phyloP scores from a whole-genome alignment of 805 yeast genomes.

The Tetrapisispora namnaoensis region DNA sequence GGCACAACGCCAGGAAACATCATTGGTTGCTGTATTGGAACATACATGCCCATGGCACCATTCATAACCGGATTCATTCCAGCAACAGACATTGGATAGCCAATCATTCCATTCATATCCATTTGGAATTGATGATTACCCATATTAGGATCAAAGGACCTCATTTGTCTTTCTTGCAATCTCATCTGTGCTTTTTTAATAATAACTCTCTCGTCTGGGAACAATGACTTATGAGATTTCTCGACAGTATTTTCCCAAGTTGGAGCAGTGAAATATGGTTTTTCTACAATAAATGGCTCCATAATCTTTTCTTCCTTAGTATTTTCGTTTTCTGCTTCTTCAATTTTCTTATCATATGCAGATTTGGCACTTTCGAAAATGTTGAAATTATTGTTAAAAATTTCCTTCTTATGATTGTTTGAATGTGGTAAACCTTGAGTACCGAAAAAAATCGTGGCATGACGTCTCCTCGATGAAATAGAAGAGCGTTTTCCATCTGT shows the following conservation, averaged over 20 bases:
- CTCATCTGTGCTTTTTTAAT: slow-evolving; percentile 23
- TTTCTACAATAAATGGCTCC: slow-evolving; percentile 40
- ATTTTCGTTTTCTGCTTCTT: slow-evolving; percentile 10
- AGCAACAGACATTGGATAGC: slow-evolving; percentile 20
- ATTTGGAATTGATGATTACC: slow-evolving; percentile 20
- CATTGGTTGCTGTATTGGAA: slow-evolving; percentile 29
- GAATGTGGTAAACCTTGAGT: slow-evolving; percentile 25
- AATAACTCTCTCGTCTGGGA: slow-evolving; percentile 34
- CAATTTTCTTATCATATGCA: slow-evolving; percentile 24
- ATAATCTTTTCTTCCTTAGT: slow-evolving; percentile 9
- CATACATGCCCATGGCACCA: slow-evolving; percentile 24
- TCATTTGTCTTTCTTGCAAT: slow-evolving; percentile 28
- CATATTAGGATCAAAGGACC: slow-evolving; percentile 10
- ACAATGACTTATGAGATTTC: slow-evolving; percentile 43
- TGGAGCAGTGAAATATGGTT: slow-evolving; percentile 64
- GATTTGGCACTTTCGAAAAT: slow-evolving; percentile 41
- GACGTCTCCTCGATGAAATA: slow-evolving; percentile 19
- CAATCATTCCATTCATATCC: slow-evolving; percentile 25
- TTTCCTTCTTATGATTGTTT: slow-evolving; percentile 23
- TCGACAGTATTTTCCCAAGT: slow-evolving; percentile 60
- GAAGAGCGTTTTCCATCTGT: slow-evolving; percentile 1
- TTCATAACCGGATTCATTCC: slow-evolving; percentile 20
- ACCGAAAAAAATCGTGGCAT: slow-evolving; percentile 32
- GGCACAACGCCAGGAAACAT: slow-evolving; percentile 25
- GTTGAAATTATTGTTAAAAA: slow-evolving; percentile 39